Evolutionary conservation across 192 early-diverging fungal species (phyloP).

Genomic region (Phlyctochytrium bullatum): DNA sequence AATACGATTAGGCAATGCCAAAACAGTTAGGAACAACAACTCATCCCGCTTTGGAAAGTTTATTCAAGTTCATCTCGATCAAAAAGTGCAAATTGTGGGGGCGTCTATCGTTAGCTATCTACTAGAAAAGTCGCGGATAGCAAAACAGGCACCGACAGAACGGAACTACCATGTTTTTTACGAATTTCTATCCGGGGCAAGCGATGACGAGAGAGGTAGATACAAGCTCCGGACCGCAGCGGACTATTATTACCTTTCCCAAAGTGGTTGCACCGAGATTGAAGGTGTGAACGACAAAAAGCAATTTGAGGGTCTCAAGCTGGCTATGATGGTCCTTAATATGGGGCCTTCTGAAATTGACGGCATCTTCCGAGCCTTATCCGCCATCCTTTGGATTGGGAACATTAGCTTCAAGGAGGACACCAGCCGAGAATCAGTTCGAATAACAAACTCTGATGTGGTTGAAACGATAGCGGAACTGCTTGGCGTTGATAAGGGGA

Average conservation of each 20-base stretch:
- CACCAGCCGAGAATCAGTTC: conserved; percentile 61
- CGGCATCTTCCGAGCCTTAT: conserved; percentile 31
- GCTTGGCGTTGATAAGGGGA: conserved; percentile 70
- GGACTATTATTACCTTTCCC: conserved; percentile 40
- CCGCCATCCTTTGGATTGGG: conserved; percentile 45
- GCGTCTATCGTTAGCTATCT: conserved; percentile 57
- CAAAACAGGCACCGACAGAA: conserved; percentile 46
- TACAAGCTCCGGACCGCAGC: conserved; percentile 35
- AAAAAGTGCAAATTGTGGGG: conserved; percentile 46
- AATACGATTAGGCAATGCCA: conserved; percentile 47
- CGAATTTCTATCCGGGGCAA: conserved; percentile 44
- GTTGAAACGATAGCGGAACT: conserved; percentile 75
- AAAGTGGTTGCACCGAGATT: conserved; percentile 54
- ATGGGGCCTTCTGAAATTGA: conserved; percentile 64
- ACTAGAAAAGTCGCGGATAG: conserved; percentile 56
- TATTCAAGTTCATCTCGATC: conserved; percentile 52
- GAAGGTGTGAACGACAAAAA: conserved; percentile 41
- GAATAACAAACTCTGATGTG: conserved; percentile 72
- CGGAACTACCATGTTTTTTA: conserved; percentile 63
- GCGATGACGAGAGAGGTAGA: conserved; percentile 39
- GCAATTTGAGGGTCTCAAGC: conserved; percentile 73
- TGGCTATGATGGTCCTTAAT: conserved; percentile 70
- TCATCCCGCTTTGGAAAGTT: conserved; percentile 62
- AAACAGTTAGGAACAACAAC: conserved; percentile 59
- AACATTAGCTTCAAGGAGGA: conserved; percentile 58